Evolutionary conservation across 2,329 filamentous ascomycete species (phyloP).

Genomic region (Epichloe coenophiala): DNA sequence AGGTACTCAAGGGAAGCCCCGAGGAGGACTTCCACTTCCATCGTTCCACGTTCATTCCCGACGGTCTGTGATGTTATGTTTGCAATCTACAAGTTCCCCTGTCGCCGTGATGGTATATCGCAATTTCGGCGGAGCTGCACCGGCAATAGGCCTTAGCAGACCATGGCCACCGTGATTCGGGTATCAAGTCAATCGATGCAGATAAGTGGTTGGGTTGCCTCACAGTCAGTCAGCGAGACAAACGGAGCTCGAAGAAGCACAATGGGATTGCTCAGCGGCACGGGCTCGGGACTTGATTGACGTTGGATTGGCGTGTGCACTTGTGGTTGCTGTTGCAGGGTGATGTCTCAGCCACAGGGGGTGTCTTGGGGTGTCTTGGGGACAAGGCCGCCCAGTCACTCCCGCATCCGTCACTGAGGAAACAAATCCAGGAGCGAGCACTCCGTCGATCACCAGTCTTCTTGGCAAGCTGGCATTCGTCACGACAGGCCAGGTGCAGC

Average conservation of each 20-base stretch:
- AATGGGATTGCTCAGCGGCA: not conserved
- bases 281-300: not conserved
- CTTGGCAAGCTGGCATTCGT: not conserved
- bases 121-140: not conserved
- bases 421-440: constrained; percentile 5
- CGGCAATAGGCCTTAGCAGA: not conserved
- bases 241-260: not conserved
- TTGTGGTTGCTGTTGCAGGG: constrained; percentile 2
- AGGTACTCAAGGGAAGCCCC: constrained; percentile 13
- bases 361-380: constrained; percentile 1
- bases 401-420: constrained; percentile 12
- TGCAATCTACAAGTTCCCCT: not conserved
- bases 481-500: not conserved
- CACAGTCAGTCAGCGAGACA: not conserved
- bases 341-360: constrained; percentile 13
- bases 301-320: not conserved
- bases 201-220: not conserved
- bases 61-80: not conserved
- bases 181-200: not conserved
- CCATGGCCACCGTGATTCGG: constrained; percentile 1
- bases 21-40: constrained; percentile 23
- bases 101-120: not conserved
- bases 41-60: constrained; percentile 18
- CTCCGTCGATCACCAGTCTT: not conserved
- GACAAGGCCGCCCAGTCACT: not conserved